These are phyloP conservation scores for Thalassiosira allenii DNA, from an alignment of 352 stramenopile genomes.

Conservation along the genomic window DNA sequence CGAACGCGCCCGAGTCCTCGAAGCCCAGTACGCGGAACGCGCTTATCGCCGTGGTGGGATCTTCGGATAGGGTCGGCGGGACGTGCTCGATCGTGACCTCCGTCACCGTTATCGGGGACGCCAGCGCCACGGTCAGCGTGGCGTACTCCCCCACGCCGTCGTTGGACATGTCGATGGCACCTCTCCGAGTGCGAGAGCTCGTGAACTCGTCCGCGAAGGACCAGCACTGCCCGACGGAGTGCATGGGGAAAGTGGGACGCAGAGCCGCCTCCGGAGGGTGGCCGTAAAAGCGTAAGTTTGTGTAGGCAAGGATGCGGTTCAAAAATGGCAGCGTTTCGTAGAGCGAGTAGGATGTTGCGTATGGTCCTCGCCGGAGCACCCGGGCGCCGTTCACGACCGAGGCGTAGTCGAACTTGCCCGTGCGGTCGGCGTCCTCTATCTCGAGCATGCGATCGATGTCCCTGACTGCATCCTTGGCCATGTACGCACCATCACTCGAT, in stretches of 20 bases:
- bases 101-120: constrained; percentile 57
- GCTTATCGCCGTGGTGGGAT: constrained; percentile 65
- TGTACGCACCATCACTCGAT: constrained; percentile 23
- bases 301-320: constrained; percentile 71
- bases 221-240: constrained; percentile 80
- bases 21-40: constrained; percentile 79
- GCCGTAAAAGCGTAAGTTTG: constrained; percentile 79
- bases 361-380: constrained; percentile 63
- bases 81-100: constrained; percentile 75
- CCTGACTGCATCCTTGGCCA: constrained; percentile 28
- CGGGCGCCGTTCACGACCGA: constrained; percentile 65
- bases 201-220: constrained; percentile 67
- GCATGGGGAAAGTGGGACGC: constrained; percentile 58
- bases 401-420: constrained; percentile 73
- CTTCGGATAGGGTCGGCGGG: constrained; percentile 36
- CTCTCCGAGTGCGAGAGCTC: constrained; percentile 9
- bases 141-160: constrained; percentile 68
- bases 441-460: constrained; percentile 71
- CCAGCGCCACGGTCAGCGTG: constrained; percentile 71
- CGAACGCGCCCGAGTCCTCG: constrained; percentile 62
- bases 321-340: constrained; percentile 72
- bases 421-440: constrained; percentile 72
- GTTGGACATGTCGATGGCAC: constrained; percentile 1
- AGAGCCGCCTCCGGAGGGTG: constrained; percentile 78
- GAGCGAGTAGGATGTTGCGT: constrained; percentile 71